Base-by-base conservation (phyloP, 306 rosid genomes). In the Lathyrus aphaca region DNA sequence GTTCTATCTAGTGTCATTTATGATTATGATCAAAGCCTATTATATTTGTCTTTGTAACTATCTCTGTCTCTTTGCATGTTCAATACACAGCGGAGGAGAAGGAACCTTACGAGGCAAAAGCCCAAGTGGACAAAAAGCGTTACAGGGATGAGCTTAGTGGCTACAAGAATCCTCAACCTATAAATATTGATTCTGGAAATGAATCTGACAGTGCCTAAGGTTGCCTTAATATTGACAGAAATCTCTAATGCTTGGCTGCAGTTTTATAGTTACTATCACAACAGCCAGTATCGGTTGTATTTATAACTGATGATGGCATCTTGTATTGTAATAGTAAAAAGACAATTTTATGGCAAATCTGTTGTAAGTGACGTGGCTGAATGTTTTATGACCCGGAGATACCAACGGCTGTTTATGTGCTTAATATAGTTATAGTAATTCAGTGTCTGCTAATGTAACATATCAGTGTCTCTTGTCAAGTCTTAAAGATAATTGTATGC, bases 101-200 rank as follows among this genome's bases (percentile, higher is more conserved):
- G 77, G 86, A 78, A 65, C 86, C 86, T n/a, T 82, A 78, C 14
- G 99, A 95, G 77, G 95, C 86, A 4, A 95, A 87, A 86, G 96
- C 99, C 77, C 92, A 77, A 10, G 92, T 78, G 11, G 99, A 95
- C 82, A 91, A 95, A 76, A 74, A 81, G 58, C 97, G 99, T 30
- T 95, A 91, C 86, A 82, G 79, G 89, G 99, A 89, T 43, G 95
- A 89, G 84, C 84, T 95, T 68, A 91, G 83, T 76, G 99, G 92
- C 53, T 95, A 95, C 83, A 94, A 86, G 89, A 94, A 91, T 76
- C 85, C 94, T 11, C 99, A 95, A 67, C 85, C 96, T 1, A 80
- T 84, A 95, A 81, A 84, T 73, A 69, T 88, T 29, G 97, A 91
- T 76, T 91, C 99, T 0, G 99, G 89, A 62, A 89, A 95, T 70